Base-by-base conservation (phyloP, 192 early-diverging fungal genomes). In the Backusella parvicylindrica region DNA sequence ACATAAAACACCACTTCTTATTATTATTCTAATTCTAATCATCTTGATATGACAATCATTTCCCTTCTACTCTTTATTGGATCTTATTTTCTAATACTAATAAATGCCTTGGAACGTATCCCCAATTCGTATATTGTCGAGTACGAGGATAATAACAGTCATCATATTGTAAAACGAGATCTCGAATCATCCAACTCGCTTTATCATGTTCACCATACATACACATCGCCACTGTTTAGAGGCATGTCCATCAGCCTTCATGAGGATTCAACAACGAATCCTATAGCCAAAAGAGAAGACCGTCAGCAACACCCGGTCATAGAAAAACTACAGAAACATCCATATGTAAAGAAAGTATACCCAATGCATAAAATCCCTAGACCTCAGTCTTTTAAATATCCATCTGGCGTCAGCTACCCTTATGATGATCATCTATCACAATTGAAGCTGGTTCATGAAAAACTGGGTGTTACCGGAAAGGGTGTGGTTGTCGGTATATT, bases 401-500 rank as follows among this genome's bases (percentile, higher is more conserved):
- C 35, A 6, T 38, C 38, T 21, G 37, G 23, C 16, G 49, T 66
- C n/a, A 40, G 18, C 12, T 37, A 70, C 28, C 70, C 79, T 32
- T 75, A 72, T 43, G 64, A 72, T 40, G 16, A 68, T 30, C 11
- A 82, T 7, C 68, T 81, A 40, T 89, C 89, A 8, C 88, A 89
- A 15, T 84, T 90, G 0, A 73, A 79, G 21, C 67, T 64, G 43
- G 83, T 86, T 7, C 88, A 86, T 28, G 69, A 76, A n/a, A 73
- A 82, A 26, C 78, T 89, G 26, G 83, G 81, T 15, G 70, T 89
- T 64, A 82, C 81, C 18, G 92, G 92, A 11, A 86, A 86, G 76
- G 91, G 86, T 13, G 73, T 93, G 60, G 85, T 84, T 26, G 82
- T 93, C 37, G 89, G 89, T 63, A 76, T 93, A 64, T 73, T 93